Base-by-base conservation (phyloP, 768 basidiomycete genomes). In the Tylopilus rubrobrunneus region DNA sequence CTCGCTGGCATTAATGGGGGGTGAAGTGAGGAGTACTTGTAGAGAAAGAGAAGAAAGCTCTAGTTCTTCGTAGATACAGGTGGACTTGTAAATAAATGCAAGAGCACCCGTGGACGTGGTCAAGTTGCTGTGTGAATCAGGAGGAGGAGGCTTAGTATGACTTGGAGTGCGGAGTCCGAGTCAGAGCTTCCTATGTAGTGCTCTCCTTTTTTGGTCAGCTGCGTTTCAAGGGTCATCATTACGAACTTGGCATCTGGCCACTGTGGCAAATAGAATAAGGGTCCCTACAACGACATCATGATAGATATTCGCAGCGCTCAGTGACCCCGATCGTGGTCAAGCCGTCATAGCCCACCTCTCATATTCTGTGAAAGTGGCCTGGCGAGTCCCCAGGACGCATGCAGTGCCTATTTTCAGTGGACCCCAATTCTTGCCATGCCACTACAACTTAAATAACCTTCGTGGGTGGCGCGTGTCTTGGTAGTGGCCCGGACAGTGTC, bases 1-100 rank as follows among this genome's bases (percentile, higher is more conserved):
- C 45, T 60, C 48, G 69, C 60, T 66, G 57, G 58, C 68, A 69
- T 69, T 70, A 69, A 71, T 59, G 59, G 48, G 19, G 33, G 51
- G 49, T 48, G 27, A 45, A 44, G 45, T 4, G 37, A 10, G 56
- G 34, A 50, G 4, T 69, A 68, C 25, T 25, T 25, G 25, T 25
- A 25, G 21, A 48, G 59, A 62, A 58, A 25, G 25, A 25, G 1
- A 33, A 40, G 12, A 45, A 11, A 39, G 23, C 53, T 53, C 58
- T 53, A 49, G 57, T 67, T 48, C 61, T 54, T 56, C 39, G 53
- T 56, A 62, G 57, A 61, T 64, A 60, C 64, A 34, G 33, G 11
- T 34, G 33, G 14, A 37, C 36, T 37, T 37, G 36, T 37, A 37
- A 37, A 17, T 54, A 48, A 69, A 69, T 69, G 51, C 67, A 69